Evolutionary conservation across 2,329 filamentous ascomycete species (phyloP).

Genomic region (Hymenoscyphus occultus): DNA sequence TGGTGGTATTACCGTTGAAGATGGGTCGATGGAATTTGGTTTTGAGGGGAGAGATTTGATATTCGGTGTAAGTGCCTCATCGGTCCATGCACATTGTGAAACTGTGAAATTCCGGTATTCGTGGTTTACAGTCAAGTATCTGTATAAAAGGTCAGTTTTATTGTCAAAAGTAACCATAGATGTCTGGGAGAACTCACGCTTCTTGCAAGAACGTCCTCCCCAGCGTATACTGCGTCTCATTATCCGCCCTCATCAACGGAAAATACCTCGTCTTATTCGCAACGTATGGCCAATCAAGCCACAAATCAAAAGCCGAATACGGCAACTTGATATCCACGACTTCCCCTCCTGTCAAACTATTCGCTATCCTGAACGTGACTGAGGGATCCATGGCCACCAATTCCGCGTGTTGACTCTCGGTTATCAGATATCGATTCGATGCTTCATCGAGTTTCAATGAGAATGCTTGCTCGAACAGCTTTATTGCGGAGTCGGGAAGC

Average conservation of each 20-base stretch:
- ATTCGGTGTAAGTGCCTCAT: neutral
- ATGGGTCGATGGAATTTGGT: too few species aligned
- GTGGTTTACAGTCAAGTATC: constrained; percentile 12
- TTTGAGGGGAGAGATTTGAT: constrained; percentile 1
- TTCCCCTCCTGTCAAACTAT: constrained; percentile 25
- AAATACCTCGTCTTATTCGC: constrained; percentile 36
- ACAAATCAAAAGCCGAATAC: constrained; percentile 39
- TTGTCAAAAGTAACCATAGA: neutral
- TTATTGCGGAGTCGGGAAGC: constrained; percentile 37
- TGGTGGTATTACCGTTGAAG: neutral
- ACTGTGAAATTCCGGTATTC: constrained; percentile 12
- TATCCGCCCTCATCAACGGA: constrained; percentile 36
- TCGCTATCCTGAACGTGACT: constrained; percentile 37
- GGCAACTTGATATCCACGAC: constrained; percentile 36
- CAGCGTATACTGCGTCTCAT: constrained; percentile 38
- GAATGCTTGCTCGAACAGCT: constrained; percentile 37
- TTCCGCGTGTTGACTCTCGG: constrained; percentile 23
- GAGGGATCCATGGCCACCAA: constrained; percentile 32
- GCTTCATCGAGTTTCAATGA: constrained; percentile 37
- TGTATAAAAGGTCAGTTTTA: neutral
- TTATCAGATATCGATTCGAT: constrained; percentile 36
- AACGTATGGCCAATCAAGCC: constrained; percentile 36
- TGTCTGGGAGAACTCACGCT: constrained; percentile 22
- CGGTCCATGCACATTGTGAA: constrained; percentile 9
- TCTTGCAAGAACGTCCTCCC: constrained; percentile 41